Evolutionary conservation across 352 stramenopile genomes (phyloP), one percentile per base, ranked within the genome.

Genomic region (Pythium monospermum): DNA sequence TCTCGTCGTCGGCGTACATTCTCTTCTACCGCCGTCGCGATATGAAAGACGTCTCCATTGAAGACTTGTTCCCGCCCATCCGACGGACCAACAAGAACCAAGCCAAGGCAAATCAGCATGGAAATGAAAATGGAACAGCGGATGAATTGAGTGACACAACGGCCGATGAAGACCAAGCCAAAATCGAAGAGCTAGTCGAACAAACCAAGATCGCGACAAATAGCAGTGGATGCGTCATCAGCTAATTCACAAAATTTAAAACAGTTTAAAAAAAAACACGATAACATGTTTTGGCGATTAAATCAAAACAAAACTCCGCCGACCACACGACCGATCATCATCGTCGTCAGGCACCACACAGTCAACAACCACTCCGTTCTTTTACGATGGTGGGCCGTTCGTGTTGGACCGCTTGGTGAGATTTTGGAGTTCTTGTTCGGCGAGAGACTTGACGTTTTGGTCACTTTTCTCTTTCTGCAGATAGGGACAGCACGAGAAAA

Each of bases 1-100:
- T 95, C 5, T 90, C 71, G 8, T 81, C 82, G 3, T 90, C 83
- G 3, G 89, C 89, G 27, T 97, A 97, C 41, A 91, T 97, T 35
- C 63, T 97, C 31, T 97, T 97, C 61, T 97, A 97, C 67, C 73
- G 68, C 8, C 73, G 85, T 35, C 76, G 83, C 7, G 83, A 95
- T 38, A 85, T 71, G 26, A 68, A 76, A 26, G 51, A 80, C 6
- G 53, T 86, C 27, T 51, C 66, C 12, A 86, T 94, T 42, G 77
- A 91, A 42, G 54, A 89, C 46, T 53, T 94, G 26, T 94, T 90
- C 49, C 83, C 83, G 6, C 81, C 82, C 23, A 73, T 76, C 35
- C 61, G 60, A 6, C 30, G 53, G 8, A 73, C 73, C 49, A 44
- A 51, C 22, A 63, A 63, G 21, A n/a, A n/a, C n/a, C 66, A 56